Evolutionary conservation across 805 yeast genomes (phyloP).

Genomic region (Middelhovenomyces tepae): DNA sequence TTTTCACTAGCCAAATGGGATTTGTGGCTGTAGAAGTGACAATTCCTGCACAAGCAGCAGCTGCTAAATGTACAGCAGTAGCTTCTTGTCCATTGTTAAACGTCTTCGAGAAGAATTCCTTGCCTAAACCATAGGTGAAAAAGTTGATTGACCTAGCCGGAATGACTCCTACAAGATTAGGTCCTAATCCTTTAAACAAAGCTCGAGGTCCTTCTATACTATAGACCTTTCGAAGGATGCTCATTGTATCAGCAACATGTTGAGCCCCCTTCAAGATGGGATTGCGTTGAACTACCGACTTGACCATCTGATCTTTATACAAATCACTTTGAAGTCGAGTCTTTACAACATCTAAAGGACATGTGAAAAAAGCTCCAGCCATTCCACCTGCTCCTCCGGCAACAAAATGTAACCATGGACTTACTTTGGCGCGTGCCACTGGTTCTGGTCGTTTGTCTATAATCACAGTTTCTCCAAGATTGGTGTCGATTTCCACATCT

Average conservation of each 20-base stretch:
- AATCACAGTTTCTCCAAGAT: too few relatives aligned
- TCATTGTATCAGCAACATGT: conserved; percentile 78
- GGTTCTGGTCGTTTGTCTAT: too few relatives aligned
- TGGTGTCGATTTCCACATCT: too few relatives aligned
- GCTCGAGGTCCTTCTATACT: conserved; percentile 74
- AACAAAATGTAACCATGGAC: conserved; percentile 41
- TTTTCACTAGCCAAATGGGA: conserved; percentile 95
- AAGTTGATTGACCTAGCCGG: conserved; percentile 97
- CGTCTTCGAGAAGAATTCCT: conserved; percentile 56
- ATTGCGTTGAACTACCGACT: conserved; percentile 10
- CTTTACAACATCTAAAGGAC: conserved; percentile 94
- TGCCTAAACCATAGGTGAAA: conserved; percentile 92
- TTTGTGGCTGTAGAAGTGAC: conserved; percentile 94
- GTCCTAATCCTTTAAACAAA: conserved; percentile 90
- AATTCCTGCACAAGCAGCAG: conserved; percentile 89
- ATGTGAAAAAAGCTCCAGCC: conserved; percentile 92
- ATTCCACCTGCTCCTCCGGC: conserved; percentile 75
- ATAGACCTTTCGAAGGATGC: conserved; percentile 62
- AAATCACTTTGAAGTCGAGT: conserved; percentile 90
- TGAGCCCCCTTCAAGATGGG: conserved; percentile 40
- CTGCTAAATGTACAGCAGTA: conserved; percentile 73
- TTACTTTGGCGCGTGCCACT: too few relatives aligned
- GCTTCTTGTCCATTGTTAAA: conserved; percentile 71
- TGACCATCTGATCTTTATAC: conserved; percentile 29
- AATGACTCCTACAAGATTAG: conserved; percentile 92